Conservation (phyloP, 1,139 yeast species). For the Eremothecium coryli region DNA sequence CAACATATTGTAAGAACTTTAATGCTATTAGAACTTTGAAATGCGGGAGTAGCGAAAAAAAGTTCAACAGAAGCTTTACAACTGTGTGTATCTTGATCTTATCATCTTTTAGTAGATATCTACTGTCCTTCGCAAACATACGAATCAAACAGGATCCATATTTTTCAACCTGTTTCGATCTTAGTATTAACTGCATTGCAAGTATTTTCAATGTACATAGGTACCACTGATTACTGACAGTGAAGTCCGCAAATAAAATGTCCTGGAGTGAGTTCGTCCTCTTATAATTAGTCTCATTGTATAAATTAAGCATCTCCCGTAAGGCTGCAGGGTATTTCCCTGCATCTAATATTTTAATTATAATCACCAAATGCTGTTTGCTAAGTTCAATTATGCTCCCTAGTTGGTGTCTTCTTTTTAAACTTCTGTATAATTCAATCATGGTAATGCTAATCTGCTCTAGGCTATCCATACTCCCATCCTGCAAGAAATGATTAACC, state of each 20-base stretch:
- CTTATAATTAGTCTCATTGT: constrained; percentile 19
- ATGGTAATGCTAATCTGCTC: constrained; percentile 4
- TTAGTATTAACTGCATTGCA: constrained; percentile 23
- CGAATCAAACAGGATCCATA: constrained; percentile 14
- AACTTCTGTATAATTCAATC: constrained; percentile 10
- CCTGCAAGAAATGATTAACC: not conserved
- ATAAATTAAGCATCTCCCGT: constrained; percentile 17
- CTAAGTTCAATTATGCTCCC: constrained; percentile 12
- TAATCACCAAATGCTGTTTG: constrained; percentile 21
- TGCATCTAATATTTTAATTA: constrained; percentile 19
- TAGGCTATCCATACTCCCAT: not conserved
- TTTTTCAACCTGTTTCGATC: constrained; percentile 12
- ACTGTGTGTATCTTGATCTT: constrained; percentile 19
- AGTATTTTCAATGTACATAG: constrained; percentile 25
- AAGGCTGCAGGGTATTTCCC: constrained; percentile 11
- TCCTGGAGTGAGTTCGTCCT: constrained; percentile 15
- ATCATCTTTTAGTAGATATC: constrained; percentile 20
- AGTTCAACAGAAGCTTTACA: constrained; percentile 24
- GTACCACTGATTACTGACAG: constrained; percentile 17
- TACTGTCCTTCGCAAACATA: constrained; percentile 22
- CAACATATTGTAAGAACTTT: constrained; percentile 26
- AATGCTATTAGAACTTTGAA: constrained; percentile 24
- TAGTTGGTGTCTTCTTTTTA: constrained; percentile 16
- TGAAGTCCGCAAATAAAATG: constrained; percentile 23
- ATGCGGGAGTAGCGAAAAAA: constrained; percentile 18